Conservation (phyloP, 2,329 filamentous ascomycete genomes). For the Cercospora sp. region DNA sequence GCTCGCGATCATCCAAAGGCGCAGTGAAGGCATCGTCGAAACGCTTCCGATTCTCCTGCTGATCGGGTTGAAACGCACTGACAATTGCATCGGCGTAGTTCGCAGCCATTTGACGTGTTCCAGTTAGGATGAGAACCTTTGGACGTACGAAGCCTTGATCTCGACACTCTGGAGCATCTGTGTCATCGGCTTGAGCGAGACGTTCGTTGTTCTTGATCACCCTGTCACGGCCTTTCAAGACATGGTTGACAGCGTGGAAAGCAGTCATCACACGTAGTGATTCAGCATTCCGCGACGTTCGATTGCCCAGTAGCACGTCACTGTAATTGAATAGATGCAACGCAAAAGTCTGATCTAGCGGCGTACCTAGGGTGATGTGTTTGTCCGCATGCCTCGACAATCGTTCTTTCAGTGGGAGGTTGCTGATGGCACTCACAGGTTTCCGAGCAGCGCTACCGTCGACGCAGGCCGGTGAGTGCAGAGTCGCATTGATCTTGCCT, state of each 20-base stretch:
- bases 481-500: slow-evolving; percentile 18
- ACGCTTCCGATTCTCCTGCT: slow-evolving; percentile 91
- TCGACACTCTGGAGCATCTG: slow-evolving; percentile 67
- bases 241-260: slow-evolving; percentile 85
- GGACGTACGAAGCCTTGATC: slow-evolving; percentile 96
- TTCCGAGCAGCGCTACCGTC: slow-evolving; percentile 15
- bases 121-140: slow-evolving; percentile 86
- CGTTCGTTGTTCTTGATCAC: slow-evolving; percentile 91
- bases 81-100: slow-evolving; percentile 76
- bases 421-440: background rate
- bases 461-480: slow-evolving; percentile 25
- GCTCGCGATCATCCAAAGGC: slow-evolving; percentile 61
- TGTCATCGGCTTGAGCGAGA: slow-evolving; percentile 59
- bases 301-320: slow-evolving; percentile 74
- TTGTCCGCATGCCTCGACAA: slow-evolving; percentile 58
- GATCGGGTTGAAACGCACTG: slow-evolving; percentile 74
- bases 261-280: slow-evolving; percentile 71
- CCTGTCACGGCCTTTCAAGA: slow-evolving; percentile 88
- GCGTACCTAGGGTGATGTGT: slow-evolving; percentile 58
- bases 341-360: slow-evolving; percentile 65
- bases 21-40: slow-evolving; percentile 82
- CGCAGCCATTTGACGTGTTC: slow-evolving; percentile 83
- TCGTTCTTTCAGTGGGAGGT: slow-evolving; percentile 63
- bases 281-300: slow-evolving; percentile 68
- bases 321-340: slow-evolving; percentile 78